Percentiles rank a stretch among this genome's conserved stretches.
These are phyloP conservation scores for Coniella vitis DNA, from an alignment of 2,329 filamentous ascomycete genomes.

Conservation along the genomic window DNA sequence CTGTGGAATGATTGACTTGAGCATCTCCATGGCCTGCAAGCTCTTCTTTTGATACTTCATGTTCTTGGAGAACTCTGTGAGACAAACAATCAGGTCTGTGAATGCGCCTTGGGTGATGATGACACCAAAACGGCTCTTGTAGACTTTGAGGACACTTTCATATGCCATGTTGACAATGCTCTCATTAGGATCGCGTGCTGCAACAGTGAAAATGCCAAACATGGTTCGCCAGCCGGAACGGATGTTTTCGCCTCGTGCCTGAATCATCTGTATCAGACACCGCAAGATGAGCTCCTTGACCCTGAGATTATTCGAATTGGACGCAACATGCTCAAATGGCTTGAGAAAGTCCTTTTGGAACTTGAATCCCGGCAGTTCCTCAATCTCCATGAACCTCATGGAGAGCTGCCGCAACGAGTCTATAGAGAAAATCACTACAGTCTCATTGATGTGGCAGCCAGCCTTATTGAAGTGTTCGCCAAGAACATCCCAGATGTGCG, in stretches of 20 bases:
- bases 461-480: slow-evolving; percentile 98
- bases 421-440: slow-evolving; percentile 94
- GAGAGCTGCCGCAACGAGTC: slow-evolving; percentile 93
- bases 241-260: slow-evolving; percentile 93
- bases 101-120: slow-evolving; percentile 96
- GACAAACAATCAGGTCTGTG: slow-evolving; percentile 88
- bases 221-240: slow-evolving; percentile 98
- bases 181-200: slow-evolving; percentile 87
- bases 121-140: slow-evolving; percentile 90
- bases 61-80: slow-evolving; percentile 99
- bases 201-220: slow-evolving; percentile 98
- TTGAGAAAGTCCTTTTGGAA: slow-evolving; percentile 99
- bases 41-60: slow-evolving; percentile 98
- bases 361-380: slow-evolving; percentile 96
- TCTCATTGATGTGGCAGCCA: slow-evolving; percentile 91
- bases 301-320: slow-evolving; percentile 80
- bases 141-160: slow-evolving; percentile 92
- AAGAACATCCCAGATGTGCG: slow-evolving; percentile 94
- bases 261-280: slow-evolving; percentile 98
- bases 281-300: slow-evolving; percentile 97
- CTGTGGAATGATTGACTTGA: slow-evolving; percentile 88
- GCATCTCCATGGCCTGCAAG: slow-evolving; percentile 84
- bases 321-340: slow-evolving; percentile 95
- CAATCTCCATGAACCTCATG: slow-evolving; percentile 98
- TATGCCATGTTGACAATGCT: slow-evolving; percentile 94